These are phyloP conservation scores for Spiraea crenata DNA, from an alignment of 331 rosid genomes.

Conservation along the genomic window DNA sequence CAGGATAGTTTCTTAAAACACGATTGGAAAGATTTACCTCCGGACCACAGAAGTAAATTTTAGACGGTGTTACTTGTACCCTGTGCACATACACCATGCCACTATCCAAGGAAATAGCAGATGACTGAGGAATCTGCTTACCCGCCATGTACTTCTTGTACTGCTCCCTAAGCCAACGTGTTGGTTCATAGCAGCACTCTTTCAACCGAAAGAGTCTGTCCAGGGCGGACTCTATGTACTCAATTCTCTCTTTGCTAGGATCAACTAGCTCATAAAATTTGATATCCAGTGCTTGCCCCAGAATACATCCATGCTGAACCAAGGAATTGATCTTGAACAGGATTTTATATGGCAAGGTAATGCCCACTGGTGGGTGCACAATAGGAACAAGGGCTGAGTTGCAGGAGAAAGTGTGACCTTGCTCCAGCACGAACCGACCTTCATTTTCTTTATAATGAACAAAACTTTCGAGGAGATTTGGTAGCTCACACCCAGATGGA, in stretches of 20 bases:
- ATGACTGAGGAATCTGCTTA: not conserved
- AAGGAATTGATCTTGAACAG: slow-evolving; percentile 30
- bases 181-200: slow-evolving; percentile 32
- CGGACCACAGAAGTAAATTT: slow-evolving; percentile 35
- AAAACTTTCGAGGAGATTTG: slow-evolving; percentile 10
- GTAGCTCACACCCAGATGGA: not conserved
- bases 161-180: slow-evolving; percentile 20
- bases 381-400: slow-evolving; percentile 18
- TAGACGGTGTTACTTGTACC: slow-evolving; percentile 31
- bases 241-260: not conserved
- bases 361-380: slow-evolving; percentile 13
- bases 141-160: not conserved
- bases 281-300: slow-evolving; percentile 21
- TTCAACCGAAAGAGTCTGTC: slow-evolving; percentile 15
- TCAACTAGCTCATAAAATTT: slow-evolving; percentile 22
- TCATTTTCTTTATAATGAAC: slow-evolving; percentile 12
- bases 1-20: slow-evolving; percentile 19
- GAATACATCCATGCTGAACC: slow-evolving; percentile 33
- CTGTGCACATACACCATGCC: slow-evolving; percentile 23
- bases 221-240: slow-evolving; percentile 20
- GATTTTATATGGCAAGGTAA: slow-evolving; percentile 23
- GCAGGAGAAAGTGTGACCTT: slow-evolving; percentile 6
- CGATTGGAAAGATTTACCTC: slow-evolving; percentile 35
- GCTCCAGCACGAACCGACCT: not conserved
- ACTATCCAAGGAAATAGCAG: slow-evolving; percentile 15